Evolutionary conservation across 371 early-diverging fungal species (phyloP).

Genomic region (Mycotypha africana): DNA sequence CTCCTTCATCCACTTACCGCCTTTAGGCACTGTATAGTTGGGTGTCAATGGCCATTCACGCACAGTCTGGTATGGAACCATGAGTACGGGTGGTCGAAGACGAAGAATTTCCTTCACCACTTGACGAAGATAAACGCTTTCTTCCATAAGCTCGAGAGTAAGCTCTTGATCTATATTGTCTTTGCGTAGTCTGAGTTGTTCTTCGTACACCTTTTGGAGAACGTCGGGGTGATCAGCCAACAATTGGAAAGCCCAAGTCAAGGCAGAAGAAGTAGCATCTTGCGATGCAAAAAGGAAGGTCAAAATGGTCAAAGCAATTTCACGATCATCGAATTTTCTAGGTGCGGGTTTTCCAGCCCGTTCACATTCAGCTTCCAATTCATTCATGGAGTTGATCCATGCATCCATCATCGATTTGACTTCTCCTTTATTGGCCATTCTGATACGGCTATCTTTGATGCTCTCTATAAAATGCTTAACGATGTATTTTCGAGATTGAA

Average conservation of each 20-base stretch:
- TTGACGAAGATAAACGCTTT: slow-evolving; percentile 15
- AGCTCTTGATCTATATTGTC: slow-evolving; percentile 7
- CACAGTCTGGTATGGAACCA: slow-evolving; percentile 17
- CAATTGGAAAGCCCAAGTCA: slow-evolving; percentile 25
- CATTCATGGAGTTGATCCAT: slow-evolving; percentile 19
- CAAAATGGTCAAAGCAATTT: slow-evolving; percentile 20
- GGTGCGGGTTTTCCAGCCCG: slow-evolving; percentile 10
- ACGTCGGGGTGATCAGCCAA: slow-evolving; percentile 25
- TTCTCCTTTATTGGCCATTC: slow-evolving; percentile 13
- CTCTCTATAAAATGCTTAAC: slow-evolving; percentile 17
- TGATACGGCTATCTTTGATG: slow-evolving; percentile 13
- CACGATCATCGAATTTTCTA: slow-evolving; percentile 14
- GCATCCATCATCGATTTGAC: slow-evolving; percentile 15
- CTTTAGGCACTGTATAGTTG: slow-evolving; percentile 10
- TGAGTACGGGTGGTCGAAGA: slow-evolving; percentile 17
- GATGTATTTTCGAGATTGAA: slow-evolving; percentile 24
- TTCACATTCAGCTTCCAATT: slow-evolving; percentile 10
- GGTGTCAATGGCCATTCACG: slow-evolving; percentile 10
- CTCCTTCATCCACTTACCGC: too few relatives aligned
- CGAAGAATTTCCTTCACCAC: slow-evolving; percentile 21
- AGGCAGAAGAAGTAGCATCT: slow-evolving; percentile 22
- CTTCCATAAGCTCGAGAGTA: slow-evolving; percentile 15
- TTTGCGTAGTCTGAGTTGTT: slow-evolving; percentile 14
- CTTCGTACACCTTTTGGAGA: slow-evolving; percentile 14
- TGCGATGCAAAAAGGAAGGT: slow-evolving; percentile 25